Conservation (phyloP, 257 asterid species). For the Cinchona pubescens region DNA sequence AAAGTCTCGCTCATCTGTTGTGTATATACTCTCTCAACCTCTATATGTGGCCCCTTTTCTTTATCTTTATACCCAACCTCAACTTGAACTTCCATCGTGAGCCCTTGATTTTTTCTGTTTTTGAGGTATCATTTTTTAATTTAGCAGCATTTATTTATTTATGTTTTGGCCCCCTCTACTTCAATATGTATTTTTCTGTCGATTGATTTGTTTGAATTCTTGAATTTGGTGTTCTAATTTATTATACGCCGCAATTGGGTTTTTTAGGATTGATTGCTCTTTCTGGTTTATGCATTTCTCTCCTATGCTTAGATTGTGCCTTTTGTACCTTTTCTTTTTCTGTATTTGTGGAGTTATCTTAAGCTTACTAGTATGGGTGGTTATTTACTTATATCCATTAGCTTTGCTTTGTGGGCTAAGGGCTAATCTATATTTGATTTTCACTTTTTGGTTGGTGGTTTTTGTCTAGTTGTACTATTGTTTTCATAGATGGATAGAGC, state of each 20-base stretch:
- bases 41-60: conserved; percentile 27
- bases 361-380: background rate
- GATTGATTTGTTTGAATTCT: background rate
- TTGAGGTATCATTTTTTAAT: conserved; percentile 15
- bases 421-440: too few relatives aligned
- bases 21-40: conserved; percentile 27
- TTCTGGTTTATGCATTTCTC: background rate
- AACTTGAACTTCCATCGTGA: conserved; percentile 23
- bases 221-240: background rate
- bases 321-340: too few relatives aligned
- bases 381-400: background rate
- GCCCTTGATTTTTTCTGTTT: conserved; percentile 21
- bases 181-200: background rate
- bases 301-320: background rate
- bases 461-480: too few relatives aligned
- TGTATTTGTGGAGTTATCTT: background rate
- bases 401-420: too few relatives aligned
- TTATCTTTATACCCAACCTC: conserved; percentile 21
- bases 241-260: background rate
- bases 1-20: conserved; percentile 40
- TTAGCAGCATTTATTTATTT: background rate
- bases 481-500: too few relatives aligned
- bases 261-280: background rate
- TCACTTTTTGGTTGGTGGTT: too few relatives aligned
- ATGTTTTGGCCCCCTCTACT: background rate